Evolutionary conservation across 768 basidiomycete genomes (phyloP), one percentile per base, ranked within the genome.

Genomic region (Chiua virens): DNA sequence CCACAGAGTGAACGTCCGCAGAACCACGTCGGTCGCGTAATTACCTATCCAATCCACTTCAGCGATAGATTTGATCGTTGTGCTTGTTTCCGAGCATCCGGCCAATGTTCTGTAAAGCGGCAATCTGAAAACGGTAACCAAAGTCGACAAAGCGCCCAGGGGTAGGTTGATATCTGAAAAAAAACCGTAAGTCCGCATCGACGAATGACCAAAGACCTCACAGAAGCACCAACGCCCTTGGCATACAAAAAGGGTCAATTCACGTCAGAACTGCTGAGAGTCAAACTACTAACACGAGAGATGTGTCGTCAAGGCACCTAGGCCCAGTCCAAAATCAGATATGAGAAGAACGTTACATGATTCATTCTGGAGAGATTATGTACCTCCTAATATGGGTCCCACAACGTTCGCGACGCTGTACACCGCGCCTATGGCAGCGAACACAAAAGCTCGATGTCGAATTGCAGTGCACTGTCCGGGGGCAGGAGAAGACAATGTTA

Each of bases 171-270:
- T 50, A 22, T 57, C 53, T 57, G 38, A 40, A 28, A 40, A 45
- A 39, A 20, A 27, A n/a, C n/a, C n/a, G 14, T 54, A 11, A 54
- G n/a, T 45, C 13, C 14, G 30, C 27, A 23, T 45, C 37, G 20
- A 44, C 2, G 15, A 45, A 34, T 22, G 13, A 27, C 21, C 6
- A 10, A 30, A 23, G 25, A 34, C n/a, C 53, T 49, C 44, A 49
- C 58, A 57, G 28, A 59, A 57, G 49, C 58, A 57, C 58, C 56
- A 57, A 22, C 50, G 50, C 56, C 52, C 56, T 59, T 14, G 5
- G 7, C 14, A 34, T 17, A 35, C 25, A 44, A 46, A 49, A 7
- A 37, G 25, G 17, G n/a, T 57, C 36, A 53, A 35, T 39, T 18
- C 30, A 27, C 22, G 10, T 11, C 25, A n/a, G 7, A 27, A 8